phyloP scores from a whole-genome alignment of 176 grass and related monocot species.

The Zoysia pacifica region DNA sequence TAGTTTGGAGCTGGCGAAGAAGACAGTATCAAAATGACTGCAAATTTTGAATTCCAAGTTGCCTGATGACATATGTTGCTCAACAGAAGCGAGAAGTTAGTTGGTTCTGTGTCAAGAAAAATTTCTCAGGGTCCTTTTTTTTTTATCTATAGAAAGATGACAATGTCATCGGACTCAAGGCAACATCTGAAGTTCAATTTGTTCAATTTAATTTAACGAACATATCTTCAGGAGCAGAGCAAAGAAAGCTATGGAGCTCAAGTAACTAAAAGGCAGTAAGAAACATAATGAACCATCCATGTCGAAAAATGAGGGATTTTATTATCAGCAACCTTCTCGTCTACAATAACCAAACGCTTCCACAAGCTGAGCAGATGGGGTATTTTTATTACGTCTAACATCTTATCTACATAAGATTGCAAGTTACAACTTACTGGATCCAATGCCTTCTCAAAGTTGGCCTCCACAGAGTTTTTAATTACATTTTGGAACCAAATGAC shows the following conservation, averaged over 20 bases:
- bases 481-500: background rate
- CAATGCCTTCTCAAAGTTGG: background rate
- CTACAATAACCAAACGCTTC: background rate
- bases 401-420: conserved; percentile 27
- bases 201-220: background rate
- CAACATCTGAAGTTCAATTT: background rate
- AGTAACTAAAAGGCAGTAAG: conserved; percentile 5
- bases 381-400: conserved; percentile 36
- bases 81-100: background rate
- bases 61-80: background rate
- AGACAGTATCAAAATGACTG: background rate
- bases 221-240: background rate
- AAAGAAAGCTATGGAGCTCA: background rate
- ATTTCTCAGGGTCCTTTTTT: background rate
- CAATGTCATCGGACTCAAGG: background rate
- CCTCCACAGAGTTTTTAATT: conserved; percentile 31
- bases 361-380: background rate
- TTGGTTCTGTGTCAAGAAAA: background rate
- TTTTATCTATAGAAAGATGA: background rate
- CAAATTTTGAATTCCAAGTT: background rate
- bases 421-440: conserved; percentile 12
- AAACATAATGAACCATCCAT: background rate
- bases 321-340: conserved; percentile 20
- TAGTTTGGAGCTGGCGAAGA: background rate
- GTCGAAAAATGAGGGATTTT: background rate